Percentiles rank a stretch among this genome's conserved stretches.
Conservation (phyloP, 257 asterid genomes). For the Striga asiatica region DNA sequence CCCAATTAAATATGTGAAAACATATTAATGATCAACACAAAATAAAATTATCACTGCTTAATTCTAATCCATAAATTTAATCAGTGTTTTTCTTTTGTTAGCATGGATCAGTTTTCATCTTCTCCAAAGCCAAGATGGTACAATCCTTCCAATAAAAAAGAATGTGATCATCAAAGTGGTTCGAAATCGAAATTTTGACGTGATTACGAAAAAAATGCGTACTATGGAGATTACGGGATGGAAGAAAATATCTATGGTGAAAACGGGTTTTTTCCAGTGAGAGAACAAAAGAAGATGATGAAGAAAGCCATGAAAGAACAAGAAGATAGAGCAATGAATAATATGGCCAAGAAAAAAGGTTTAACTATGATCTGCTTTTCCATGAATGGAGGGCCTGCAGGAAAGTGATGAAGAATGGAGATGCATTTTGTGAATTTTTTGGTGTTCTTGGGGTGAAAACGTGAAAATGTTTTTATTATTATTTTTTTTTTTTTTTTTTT, state of each 20-base stretch:
- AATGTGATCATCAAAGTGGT: background rate
- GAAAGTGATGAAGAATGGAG: conserved; percentile 1
- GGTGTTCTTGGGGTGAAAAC: background rate
- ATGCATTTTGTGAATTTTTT: background rate
- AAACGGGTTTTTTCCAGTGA: conserved; percentile 2
- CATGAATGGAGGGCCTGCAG: conserved; percentile 6
- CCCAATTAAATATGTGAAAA: background rate
- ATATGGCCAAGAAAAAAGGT: conserved; percentile 13
- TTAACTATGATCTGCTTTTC: conserved; percentile 13
- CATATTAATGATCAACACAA: conserved; percentile 7
- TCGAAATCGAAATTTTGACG: background rate
- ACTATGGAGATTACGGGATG: conserved; percentile 26
- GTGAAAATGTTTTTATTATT: background rate
- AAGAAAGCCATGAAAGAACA: conserved; percentile 18
- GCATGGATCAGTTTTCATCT: conserved; percentile 13
- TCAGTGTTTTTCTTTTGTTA: background rate
- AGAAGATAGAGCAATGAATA: conserved; percentile 6
- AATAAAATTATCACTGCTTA: background rate
- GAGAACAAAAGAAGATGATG: conserved; percentile 1
- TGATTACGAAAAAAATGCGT: background rate
- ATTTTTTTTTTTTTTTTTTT: too few relatives aligned
- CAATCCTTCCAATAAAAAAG: conserved; percentile 13
- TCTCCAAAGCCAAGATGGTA: conserved; percentile 10
- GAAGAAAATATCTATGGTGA: conserved; percentile 16
- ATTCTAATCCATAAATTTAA: too few relatives aligned